Percentiles rank a stretch among this genome's conserved stretches.
phyloP scores from a whole-genome alignment of 495 filamentous ascomycete genomes.

The Penicillium cinerascens region DNA sequence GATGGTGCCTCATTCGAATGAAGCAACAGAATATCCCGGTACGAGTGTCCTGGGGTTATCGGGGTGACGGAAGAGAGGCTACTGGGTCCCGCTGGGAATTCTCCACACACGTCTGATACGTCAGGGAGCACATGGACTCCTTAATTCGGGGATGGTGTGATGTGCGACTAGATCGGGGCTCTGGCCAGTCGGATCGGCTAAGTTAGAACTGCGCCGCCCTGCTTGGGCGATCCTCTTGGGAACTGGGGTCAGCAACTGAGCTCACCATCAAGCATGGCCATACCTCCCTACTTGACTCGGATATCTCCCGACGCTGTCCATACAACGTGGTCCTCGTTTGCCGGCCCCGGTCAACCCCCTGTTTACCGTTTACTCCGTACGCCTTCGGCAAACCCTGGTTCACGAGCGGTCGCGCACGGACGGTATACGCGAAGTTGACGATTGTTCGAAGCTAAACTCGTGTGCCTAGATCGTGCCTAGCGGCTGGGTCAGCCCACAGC shows the following conservation, averaged over 20 bases:
- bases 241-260: slow-evolving; percentile 1
- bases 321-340: slow-evolving; percentile 10
- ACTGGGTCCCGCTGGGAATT: slow-evolving; percentile 8
- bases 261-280: neutral
- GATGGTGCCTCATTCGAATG: neutral
- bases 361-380: neutral
- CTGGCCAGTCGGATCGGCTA: slow-evolving; percentile 21
- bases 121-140: slow-evolving; percentile 12
- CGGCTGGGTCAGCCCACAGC: slow-evolving; percentile 8
- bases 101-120: slow-evolving; percentile 19
- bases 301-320: slow-evolving; percentile 11
- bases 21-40: neutral
- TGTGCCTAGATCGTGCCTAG: slow-evolving; percentile 24
- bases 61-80: slow-evolving; percentile 10
- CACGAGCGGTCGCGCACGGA: slow-evolving; percentile 21
- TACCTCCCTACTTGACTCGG: slow-evolving; percentile 2
- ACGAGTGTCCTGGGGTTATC: neutral
- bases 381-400: slow-evolving; percentile 8
- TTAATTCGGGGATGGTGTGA: slow-evolving; percentile 15
- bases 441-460: slow-evolving; percentile 15
- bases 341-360: neutral
- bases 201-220: slow-evolving; percentile 4
- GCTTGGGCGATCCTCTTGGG: slow-evolving; percentile 5
- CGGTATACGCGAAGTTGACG: slow-evolving; percentile 18
- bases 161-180: slow-evolving; percentile 19